Evolutionary conservation across 2,329 filamentous ascomycete species (phyloP).

Genomic region (Sclerotinia minor): DNA sequence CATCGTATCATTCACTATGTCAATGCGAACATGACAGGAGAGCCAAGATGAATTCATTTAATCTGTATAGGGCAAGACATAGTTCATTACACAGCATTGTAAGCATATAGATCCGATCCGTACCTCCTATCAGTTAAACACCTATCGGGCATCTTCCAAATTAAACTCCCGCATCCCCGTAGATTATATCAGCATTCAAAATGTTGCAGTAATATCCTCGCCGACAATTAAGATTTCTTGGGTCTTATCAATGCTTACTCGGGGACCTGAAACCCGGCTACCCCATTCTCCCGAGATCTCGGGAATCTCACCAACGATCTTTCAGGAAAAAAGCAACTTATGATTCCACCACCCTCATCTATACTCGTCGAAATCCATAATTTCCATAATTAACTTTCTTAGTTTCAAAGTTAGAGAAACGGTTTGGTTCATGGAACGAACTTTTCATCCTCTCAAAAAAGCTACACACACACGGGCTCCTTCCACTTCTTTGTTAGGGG

Average conservation of each 20-base stretch:
- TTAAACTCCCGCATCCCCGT: conserved; percentile 12
- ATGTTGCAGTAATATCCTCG: conserved; percentile 22
- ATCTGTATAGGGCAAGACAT: conserved; percentile 24
- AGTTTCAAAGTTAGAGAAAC: neutral
- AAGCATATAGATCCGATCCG: conserved; percentile 13
- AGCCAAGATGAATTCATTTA: conserved; percentile 4
- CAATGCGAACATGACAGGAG: conserved; percentile 16
- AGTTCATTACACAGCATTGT: conserved; percentile 7
- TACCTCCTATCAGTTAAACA: neutral
- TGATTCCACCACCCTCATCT: conserved; percentile 2
- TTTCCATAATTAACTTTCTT: conserved; percentile 1
- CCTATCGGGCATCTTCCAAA: conserved; percentile 18
- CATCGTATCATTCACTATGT: neutral
- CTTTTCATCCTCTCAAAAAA: neutral
- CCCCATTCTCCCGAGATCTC: conserved; percentile 24
- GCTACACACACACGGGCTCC: conserved; percentile 2
- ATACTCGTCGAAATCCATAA: neutral
- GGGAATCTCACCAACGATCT: conserved; percentile 23
- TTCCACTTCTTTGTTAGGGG: conserved; percentile 8
- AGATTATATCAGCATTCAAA: neutral
- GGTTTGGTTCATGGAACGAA: neutral
- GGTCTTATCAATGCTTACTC: conserved; percentile 12
- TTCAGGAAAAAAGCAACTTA: neutral
- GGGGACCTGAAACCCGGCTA: conserved; percentile 24
- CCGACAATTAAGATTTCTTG: conserved; percentile 15